These are phyloP conservation scores for Arthrinium phaeospermum DNA, from an alignment of 2,329 filamentous ascomycete species.

Conservation along the genomic window DNA sequence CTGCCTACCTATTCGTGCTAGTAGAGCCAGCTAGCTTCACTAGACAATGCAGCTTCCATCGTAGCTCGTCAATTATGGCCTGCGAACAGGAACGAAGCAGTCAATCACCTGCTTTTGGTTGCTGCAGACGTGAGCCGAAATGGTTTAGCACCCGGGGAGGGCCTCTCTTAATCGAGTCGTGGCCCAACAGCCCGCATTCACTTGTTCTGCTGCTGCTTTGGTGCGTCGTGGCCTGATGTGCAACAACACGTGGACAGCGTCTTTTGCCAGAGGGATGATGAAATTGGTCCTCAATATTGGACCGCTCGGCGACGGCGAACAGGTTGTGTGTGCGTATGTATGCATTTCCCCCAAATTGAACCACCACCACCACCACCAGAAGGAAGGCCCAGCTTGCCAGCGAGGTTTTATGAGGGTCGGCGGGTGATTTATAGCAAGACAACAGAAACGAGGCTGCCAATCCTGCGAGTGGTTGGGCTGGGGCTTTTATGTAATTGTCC, in stretches of 20 bases:
- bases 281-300: constrained; percentile 12
- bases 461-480: not conserved
- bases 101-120: constrained; percentile 4
- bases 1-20: not conserved
- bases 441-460: constrained; percentile 6
- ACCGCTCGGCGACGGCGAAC: constrained; percentile 10
- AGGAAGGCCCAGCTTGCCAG: constrained; percentile 2
- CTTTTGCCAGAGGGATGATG: constrained; percentile 8
- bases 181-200: constrained; percentile 15
- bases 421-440: constrained; percentile 6
- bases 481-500: not conserved
- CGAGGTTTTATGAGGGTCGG: constrained; percentile 1
- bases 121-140: constrained; percentile 6
- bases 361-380: not conserved
- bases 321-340: constrained; percentile 7
- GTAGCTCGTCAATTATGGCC: not conserved
- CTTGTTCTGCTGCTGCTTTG: not conserved
- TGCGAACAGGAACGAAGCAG: not conserved
- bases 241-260: constrained; percentile 17
- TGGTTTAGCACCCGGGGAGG: not conserved
- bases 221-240: constrained; percentile 15
- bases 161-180: constrained; percentile 5
- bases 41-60: constrained; percentile 7
- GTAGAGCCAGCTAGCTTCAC: not conserved
- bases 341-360: not conserved